Percentiles rank a stretch among this genome's conserved stretches.
These are phyloP conservation scores for Ploettnerulaceae sp. DNA, from an alignment of 2,329 filamentous ascomycete species.

Conservation along the genomic window DNA sequence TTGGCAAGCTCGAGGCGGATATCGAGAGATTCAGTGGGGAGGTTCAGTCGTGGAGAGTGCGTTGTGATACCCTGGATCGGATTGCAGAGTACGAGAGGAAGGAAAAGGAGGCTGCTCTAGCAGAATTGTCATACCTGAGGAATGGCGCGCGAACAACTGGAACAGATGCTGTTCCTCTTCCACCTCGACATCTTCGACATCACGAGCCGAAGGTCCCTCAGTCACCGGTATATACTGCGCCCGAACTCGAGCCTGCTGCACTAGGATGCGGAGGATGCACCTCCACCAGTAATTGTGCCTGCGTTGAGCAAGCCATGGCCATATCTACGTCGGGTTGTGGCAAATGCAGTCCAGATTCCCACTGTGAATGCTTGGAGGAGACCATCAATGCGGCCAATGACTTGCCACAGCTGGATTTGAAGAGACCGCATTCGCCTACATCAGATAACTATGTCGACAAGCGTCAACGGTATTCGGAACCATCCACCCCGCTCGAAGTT, in stretches of 20 bases:
- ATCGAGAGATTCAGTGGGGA: constrained; percentile 54
- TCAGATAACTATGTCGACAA: constrained; percentile 42
- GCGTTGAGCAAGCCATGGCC: constrained; percentile 54
- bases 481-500: constrained; percentile 53
- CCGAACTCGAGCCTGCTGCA: constrained; percentile 26
- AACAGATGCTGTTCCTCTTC: constrained; percentile 39
- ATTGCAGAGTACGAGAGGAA: constrained; percentile 35
- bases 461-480: constrained; percentile 47
- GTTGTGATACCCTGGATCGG: constrained; percentile 33
- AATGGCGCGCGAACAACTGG: constrained; percentile 31
- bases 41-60: constrained; percentile 33
- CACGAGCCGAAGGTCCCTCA: constrained; percentile 21
- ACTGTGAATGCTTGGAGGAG: constrained; percentile 58
- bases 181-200: constrained; percentile 32
- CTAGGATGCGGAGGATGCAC: constrained; percentile 54
- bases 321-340: constrained; percentile 55
- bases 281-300: constrained; percentile 50
- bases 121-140: constrained; percentile 36
- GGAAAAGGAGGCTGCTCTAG: constrained; percentile 40
- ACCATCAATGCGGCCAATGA: constrained; percentile 23
- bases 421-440: constrained; percentile 32
- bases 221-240: constrained; percentile 23
- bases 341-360: constrained; percentile 57
- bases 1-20: constrained; percentile 57
- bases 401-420: constrained; percentile 22